These are phyloP conservation scores for Marsdenia floribunda DNA, from an alignment of 257 asterid species.

Conservation along the genomic window DNA sequence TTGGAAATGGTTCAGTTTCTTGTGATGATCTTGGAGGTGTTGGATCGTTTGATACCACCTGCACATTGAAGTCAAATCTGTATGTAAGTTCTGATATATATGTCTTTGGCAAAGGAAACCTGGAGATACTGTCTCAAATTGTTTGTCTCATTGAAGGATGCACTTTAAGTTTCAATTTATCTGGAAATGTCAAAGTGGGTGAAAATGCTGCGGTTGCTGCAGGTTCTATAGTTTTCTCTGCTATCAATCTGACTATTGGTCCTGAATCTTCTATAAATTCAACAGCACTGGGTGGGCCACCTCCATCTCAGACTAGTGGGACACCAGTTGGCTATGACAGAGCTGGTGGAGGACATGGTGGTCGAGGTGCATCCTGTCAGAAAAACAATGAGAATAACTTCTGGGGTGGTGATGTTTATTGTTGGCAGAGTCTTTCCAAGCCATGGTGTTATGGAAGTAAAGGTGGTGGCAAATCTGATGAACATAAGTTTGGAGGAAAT, in stretches of 20 bases:
- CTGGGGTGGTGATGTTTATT: slow-evolving; percentile 99
- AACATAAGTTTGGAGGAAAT: slow-evolving; percentile 71
- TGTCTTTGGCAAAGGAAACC: slow-evolving; percentile 65
- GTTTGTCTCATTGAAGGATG: slow-evolving; percentile 76
- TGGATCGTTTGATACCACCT: slow-evolving; percentile 81
- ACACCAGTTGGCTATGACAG: slow-evolving; percentile 90
- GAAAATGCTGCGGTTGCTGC: slow-evolving; percentile 65
- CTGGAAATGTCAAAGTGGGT: slow-evolving; percentile 75
- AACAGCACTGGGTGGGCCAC: slow-evolving; percentile 73
- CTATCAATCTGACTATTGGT: slow-evolving; percentile 58
- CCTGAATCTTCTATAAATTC: slow-evolving; percentile 67
- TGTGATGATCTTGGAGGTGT: slow-evolving; percentile 89
- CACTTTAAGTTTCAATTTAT: slow-evolving; percentile 65
- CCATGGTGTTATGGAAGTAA: slow-evolving; percentile 94
- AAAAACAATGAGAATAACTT: slow-evolving; percentile 56
- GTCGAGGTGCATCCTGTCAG: slow-evolving; percentile 94
- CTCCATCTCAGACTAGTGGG: slow-evolving; percentile 95
- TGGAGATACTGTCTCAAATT: slow-evolving; percentile 79
- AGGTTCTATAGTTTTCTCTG: slow-evolving; percentile 60
- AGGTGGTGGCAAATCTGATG: slow-evolving; percentile 73
- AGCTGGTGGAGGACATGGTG: slow-evolving; percentile 99
- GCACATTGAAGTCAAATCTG: slow-evolving; percentile 54
- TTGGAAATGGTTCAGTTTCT: slow-evolving; percentile 35
- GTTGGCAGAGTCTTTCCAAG: slow-evolving; percentile 66
- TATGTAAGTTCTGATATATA: slow-evolving; percentile 43